Base-by-base conservation (phyloP, 2,329 filamentous ascomycete species). In the Ploettnerulaceae sp. region DNA sequence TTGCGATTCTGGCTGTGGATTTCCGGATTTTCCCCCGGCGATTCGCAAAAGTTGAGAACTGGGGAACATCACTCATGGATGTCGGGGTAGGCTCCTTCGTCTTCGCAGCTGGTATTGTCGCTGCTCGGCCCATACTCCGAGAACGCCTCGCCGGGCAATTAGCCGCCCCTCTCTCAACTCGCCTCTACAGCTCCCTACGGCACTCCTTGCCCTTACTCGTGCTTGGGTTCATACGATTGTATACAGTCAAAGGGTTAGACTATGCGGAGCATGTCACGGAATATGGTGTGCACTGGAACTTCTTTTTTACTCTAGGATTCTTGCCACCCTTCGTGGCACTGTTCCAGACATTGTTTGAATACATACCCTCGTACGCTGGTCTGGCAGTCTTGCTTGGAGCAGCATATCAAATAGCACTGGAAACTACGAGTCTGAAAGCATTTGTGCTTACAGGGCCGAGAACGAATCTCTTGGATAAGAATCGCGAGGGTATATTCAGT, bases 261-360 rank as follows among this genome's bases (percentile, higher is more conserved):
- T 98, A 98, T 64, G 90, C 90, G 3, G 93, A 98, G 66, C 93
- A 98, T 70, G 89, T 96, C 48, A 89, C 88, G 11, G 93, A 98
- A 64, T 98, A 98, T 63, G 93, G 93, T 33, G 88, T 98, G 7
- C 93, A 98, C 67, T 98, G 93, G 93, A 98, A 98, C 67, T 98
- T 98, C 67, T 98, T 98, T 75, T 97, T 97, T 69, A 98, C 93
- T 0, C 74, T 98, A 7, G 90, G 82, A 5, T 77, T 96, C 37
- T 70, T 98, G 18, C 89, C 91, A 0, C 90, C 90, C 0, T 95
- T 95, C 60, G 82, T 95, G 42, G 89, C 91, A 21, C 65, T 93
- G 0, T 87, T 91, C 51, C 87, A 94, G 63, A 77, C 84, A 1
- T 70, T 82, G 0, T 77, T 91, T 48, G 72, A 75, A 12, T 61